Evolutionary conservation across 169 alveolate genomes (phyloP).

Genomic region (Prorocentrum cordatum): DNA sequence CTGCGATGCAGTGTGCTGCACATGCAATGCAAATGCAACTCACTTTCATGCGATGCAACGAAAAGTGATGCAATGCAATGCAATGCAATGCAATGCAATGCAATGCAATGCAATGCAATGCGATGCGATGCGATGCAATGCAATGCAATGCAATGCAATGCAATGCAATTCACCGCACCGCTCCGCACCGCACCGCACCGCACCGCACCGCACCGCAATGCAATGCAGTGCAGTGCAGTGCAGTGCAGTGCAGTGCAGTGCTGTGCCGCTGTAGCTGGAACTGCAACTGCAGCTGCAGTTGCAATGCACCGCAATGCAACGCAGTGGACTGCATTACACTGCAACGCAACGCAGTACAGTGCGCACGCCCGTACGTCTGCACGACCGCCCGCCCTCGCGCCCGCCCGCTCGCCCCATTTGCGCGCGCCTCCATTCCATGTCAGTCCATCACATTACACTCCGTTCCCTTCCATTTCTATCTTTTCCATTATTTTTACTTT

Average conservation of each 20-base stretch:
- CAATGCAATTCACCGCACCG: not conserved
- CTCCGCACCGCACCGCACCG: not conserved
- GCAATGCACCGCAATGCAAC: not conserved
- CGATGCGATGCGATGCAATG: not conserved
- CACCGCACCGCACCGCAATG: conserved; percentile 1
- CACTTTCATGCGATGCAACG: not conserved
- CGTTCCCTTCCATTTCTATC: too few relatives aligned
- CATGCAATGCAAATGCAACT: conserved; percentile 17
- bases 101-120: not conserved
- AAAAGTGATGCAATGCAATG: conserved; percentile 2
- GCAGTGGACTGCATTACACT: not conserved
- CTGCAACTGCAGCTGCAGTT: not conserved
- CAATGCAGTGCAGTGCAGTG: not conserved
- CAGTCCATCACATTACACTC: too few relatives aligned
- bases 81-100: conserved; percentile 12
- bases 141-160: conserved; percentile 19
- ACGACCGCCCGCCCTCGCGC: too few relatives aligned
- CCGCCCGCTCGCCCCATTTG: too few relatives aligned
- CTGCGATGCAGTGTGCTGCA: conserved; percentile 10
- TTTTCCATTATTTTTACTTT: too few relatives aligned
- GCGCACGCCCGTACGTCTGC: too few relatives aligned
- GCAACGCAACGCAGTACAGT: not conserved
- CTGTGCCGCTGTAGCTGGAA: not conserved
- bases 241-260: not conserved
- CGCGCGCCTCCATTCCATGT: too few relatives aligned